Evolutionary conservation across 768 basidiomycete species (phyloP).

Genomic region (Collybia sp.): DNA sequence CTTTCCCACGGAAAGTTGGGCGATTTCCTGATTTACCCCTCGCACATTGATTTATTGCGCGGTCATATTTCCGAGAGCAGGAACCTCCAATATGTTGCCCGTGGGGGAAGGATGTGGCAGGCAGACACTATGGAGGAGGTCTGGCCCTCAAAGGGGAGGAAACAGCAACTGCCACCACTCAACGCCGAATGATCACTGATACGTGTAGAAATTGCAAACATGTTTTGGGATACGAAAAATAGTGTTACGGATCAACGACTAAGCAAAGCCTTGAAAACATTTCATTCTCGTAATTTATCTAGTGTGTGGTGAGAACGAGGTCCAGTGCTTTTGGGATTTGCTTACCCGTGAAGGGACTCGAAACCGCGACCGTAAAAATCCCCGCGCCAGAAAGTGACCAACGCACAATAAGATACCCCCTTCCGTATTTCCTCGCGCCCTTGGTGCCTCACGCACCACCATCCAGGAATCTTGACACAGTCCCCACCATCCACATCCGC

Average conservation of each 20-base stretch:
- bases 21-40: constrained; percentile 64
- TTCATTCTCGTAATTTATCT: too few relatives aligned
- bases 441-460: too few relatives aligned
- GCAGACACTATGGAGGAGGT: constrained; percentile 63
- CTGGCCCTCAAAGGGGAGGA: constrained; percentile 64
- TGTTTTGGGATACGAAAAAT: neutral
- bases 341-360: too few relatives aligned
- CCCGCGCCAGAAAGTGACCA: too few relatives aligned
- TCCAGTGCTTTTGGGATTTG: too few relatives aligned
- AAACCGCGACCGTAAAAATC: too few relatives aligned
- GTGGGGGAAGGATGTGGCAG: constrained; percentile 70
- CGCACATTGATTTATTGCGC: constrained; percentile 51
- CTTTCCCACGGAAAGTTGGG: constrained; percentile 65
- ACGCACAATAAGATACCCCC: too few relatives aligned
- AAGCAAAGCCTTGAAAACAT: too few relatives aligned
- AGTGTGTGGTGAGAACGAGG: too few relatives aligned
- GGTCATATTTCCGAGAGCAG: constrained; percentile 46
- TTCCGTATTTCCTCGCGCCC: too few relatives aligned
- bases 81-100: constrained; percentile 50
- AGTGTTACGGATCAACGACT: neutral
- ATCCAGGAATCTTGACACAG: too few relatives aligned
- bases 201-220: too few relatives aligned
- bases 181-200: constrained; percentile 36
- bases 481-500: constrained; percentile 11
- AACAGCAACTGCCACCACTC: constrained; percentile 50